Evolutionary conservation across 352 stramenopile species (phyloP).

Genomic region (Globisporangium mamillatum): DNA sequence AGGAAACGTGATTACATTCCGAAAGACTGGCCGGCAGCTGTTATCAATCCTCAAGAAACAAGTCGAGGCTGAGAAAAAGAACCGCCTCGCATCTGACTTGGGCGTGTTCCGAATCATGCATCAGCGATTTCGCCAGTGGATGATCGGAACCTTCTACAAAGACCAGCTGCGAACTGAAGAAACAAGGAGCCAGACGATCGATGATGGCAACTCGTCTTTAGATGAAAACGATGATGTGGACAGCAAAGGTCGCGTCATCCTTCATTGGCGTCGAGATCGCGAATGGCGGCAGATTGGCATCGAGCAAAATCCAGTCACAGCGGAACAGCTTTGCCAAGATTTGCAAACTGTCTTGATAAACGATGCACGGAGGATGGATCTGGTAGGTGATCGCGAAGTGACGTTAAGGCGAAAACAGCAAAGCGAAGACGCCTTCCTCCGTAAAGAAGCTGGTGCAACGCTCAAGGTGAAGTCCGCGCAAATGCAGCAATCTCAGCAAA

Average conservation of each 20-base stretch:
- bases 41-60: slow-evolving; percentile 25
- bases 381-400: slow-evolving; percentile 36
- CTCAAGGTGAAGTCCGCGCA: slow-evolving; percentile 45
- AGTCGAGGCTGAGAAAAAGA: slow-evolving; percentile 35
- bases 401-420: slow-evolving; percentile 33
- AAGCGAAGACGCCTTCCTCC: slow-evolving; percentile 44
- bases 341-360: slow-evolving; percentile 33
- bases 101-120: slow-evolving; percentile 41
- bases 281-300: slow-evolving; percentile 49
- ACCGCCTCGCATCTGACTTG: slow-evolving; percentile 49
- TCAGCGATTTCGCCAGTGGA: slow-evolving; percentile 44
- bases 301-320: slow-evolving; percentile 31
- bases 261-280: slow-evolving; percentile 50
- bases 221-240: slow-evolving; percentile 17
- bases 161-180: neutral
- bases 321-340: slow-evolving; percentile 33
- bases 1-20: slow-evolving; percentile 53
- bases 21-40: slow-evolving; percentile 36
- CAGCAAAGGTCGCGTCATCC: slow-evolving; percentile 14
- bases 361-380: slow-evolving; percentile 27
- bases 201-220: slow-evolving; percentile 3
- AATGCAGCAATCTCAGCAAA: slow-evolving; percentile 47
- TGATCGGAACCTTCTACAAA: slow-evolving; percentile 35
- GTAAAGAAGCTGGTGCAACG: slow-evolving; percentile 41
- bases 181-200: neutral